phyloP scores from a whole-genome alignment of 2,329 filamentous ascomycete genomes.

The Aphanoascus verrucosus region DNA sequence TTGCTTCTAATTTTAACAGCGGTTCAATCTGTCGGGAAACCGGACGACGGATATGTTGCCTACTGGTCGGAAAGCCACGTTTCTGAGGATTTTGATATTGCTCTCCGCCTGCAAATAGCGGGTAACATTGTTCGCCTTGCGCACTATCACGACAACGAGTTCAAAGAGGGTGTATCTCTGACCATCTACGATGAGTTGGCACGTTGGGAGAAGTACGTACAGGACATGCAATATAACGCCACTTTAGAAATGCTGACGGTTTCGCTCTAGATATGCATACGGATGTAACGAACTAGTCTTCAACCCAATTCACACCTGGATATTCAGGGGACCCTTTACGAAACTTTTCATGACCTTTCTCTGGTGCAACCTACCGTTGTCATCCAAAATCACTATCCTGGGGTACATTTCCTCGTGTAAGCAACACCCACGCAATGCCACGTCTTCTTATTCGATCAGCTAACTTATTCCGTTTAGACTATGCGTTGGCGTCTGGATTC shows the following conservation, averaged over 20 bases:
- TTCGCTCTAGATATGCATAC: slow-evolving; percentile 44
- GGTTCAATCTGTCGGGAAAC: slow-evolving; percentile 48
- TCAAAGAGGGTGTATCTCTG: slow-evolving; percentile 70
- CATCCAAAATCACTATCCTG: slow-evolving; percentile 60
- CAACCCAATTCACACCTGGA: slow-evolving; percentile 64
- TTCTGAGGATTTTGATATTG: slow-evolving; percentile 69
- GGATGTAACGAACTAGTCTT: slow-evolving; percentile 76
- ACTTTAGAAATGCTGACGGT: slow-evolving; percentile 3
- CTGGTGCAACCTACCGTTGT: slow-evolving; percentile 48
- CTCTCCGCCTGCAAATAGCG: slow-evolving; percentile 57
- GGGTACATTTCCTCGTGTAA: slow-evolving; percentile 56
- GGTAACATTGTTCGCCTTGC: slow-evolving; percentile 60
- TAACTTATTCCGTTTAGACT: slow-evolving; percentile 34
- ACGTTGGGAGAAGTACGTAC: slow-evolving; percentile 71
- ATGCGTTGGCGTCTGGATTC: slow-evolving; percentile 58
- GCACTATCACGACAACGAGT: slow-evolving; percentile 57
- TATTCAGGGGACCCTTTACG: slow-evolving; percentile 64
- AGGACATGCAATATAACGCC: neutral
- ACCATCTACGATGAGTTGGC: slow-evolving; percentile 77
- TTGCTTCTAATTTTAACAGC: slow-evolving; percentile 29
- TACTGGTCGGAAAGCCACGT: slow-evolving; percentile 69
- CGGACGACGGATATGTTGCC: slow-evolving; percentile 50
- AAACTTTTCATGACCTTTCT: slow-evolving; percentile 66
- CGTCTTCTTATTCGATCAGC: neutral
- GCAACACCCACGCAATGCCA: slow-evolving; percentile 1